Evolutionary conservation across 257 asterid genomes (phyloP).

Genomic region (Forsythia viridissima): DNA sequence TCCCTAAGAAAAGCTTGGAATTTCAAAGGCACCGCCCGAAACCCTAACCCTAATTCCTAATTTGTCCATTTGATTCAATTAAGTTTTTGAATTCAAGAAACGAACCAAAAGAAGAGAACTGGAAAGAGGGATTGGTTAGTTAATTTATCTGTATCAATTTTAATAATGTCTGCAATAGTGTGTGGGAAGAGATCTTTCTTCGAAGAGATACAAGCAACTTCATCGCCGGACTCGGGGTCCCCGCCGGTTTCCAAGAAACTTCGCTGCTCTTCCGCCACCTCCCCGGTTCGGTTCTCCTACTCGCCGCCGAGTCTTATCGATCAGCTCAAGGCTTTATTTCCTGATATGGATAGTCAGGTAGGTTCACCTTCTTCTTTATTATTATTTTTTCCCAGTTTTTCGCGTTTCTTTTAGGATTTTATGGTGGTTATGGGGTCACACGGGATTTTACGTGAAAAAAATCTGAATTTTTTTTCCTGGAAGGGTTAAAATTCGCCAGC

Average conservation of each 20-base stretch:
- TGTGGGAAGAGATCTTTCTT: constrained; percentile 86
- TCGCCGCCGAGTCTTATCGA: constrained; percentile 43
- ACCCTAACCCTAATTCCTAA: constrained; percentile 29
- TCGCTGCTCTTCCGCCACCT: constrained; percentile 51
- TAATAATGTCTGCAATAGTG: constrained; percentile 71
- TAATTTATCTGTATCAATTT: background rate
- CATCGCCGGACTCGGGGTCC: constrained; percentile 55
- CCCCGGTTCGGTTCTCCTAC: constrained; percentile 51
- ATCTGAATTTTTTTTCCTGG: background rate
- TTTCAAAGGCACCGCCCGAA: constrained; percentile 20
- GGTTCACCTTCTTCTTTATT: background rate
- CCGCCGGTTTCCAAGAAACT: constrained; percentile 61
- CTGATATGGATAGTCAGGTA: constrained; percentile 57
- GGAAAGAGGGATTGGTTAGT: background rate
- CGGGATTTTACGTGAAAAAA: background rate
- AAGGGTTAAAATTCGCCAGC: background rate
- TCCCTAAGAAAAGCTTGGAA: constrained; percentile 42
- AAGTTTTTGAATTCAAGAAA: background rate
- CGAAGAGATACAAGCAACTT: constrained; percentile 54
- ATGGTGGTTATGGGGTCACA: background rate
- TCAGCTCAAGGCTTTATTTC: constrained; percentile 59
- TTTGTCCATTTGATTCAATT: constrained; percentile 3
- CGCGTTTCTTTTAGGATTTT: background rate
- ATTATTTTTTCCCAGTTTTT: background rate
- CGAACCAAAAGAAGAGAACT: background rate